Evolutionary conservation across 1,284 basidiomycete species (phyloP).

Genomic region (Boletellus dicymbophilus): DNA sequence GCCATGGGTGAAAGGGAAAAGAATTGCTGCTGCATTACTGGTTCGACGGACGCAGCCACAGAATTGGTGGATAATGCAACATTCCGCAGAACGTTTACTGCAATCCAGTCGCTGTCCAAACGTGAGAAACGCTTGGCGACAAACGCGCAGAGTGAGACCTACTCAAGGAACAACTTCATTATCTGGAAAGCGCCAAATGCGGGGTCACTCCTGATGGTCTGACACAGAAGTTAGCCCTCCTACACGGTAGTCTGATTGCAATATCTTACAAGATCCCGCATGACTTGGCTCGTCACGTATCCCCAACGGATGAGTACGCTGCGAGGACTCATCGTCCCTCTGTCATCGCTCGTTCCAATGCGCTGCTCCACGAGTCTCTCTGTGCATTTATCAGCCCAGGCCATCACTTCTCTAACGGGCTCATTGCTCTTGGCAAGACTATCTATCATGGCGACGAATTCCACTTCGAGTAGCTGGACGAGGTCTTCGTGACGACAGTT

Average conservation of each 20-base stretch:
- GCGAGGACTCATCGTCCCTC: constrained; percentile 80
- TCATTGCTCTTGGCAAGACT: constrained; percentile 70
- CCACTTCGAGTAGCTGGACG: constrained; percentile 79
- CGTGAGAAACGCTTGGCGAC: constrained; percentile 22
- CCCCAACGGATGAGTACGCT: constrained; percentile 88
- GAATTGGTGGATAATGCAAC: constrained; percentile 87
- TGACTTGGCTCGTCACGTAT: constrained; percentile 88
- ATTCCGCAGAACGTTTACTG: constrained; percentile 80
- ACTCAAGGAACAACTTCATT: constrained; percentile 87
- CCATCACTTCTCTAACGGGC: constrained; percentile 85
- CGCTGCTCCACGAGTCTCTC: constrained; percentile 76
- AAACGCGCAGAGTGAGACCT: constrained; percentile 34
- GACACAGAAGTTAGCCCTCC: constrained; percentile 10
- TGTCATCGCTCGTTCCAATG: constrained; percentile 62
- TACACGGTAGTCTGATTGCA: background rate
- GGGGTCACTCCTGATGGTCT: constrained; percentile 89
- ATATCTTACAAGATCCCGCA: constrained; percentile 76
- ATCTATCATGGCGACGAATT: constrained; percentile 79
- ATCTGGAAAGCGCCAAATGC: constrained; percentile 91
- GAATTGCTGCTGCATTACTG: constrained; percentile 85
- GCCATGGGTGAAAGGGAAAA: constrained; percentile 80
- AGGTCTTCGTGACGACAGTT: constrained; percentile 89
- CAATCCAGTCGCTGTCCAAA: constrained; percentile 77
- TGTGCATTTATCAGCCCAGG: constrained; percentile 87
- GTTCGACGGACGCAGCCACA: constrained; percentile 86